Evolutionary conservation across 2,329 filamentous ascomycete species (phyloP).

Genomic region (Arachnomyces sp.): DNA sequence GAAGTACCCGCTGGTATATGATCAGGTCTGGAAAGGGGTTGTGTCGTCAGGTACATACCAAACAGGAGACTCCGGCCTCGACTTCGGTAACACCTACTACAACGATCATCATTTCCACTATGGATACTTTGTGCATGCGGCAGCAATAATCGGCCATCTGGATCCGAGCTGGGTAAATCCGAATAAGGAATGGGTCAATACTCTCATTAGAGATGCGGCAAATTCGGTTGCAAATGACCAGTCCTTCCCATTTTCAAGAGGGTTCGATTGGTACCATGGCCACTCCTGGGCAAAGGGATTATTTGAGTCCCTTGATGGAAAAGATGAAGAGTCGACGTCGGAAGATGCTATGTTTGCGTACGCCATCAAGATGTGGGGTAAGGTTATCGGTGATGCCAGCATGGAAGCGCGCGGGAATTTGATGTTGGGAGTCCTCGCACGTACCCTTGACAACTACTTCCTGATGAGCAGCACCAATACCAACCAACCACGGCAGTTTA

Average conservation of each 20-base stretch:
- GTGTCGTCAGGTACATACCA: slow-evolving; percentile 68
- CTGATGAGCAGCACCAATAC: slow-evolving; percentile 65
- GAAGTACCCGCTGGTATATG: slow-evolving; percentile 51
- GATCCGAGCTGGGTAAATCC: slow-evolving; percentile 65
- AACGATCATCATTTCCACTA: slow-evolving; percentile 58
- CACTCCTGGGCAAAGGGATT: slow-evolving; percentile 78
- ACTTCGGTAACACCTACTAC: slow-evolving; percentile 85
- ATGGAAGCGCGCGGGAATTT: slow-evolving; percentile 79
- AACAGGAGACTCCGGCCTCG: slow-evolving; percentile 60
- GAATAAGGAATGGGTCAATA: slow-evolving; percentile 76
- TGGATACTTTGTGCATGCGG: slow-evolving; percentile 83
- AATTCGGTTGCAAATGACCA: slow-evolving; percentile 66
- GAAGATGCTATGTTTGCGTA: slow-evolving; percentile 86
- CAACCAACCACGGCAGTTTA: slow-evolving; percentile 67
- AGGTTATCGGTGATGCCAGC: slow-evolving; percentile 62
- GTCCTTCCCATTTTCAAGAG: slow-evolving; percentile 72
- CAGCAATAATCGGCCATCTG: slow-evolving; percentile 72
- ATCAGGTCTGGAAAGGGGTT: slow-evolving; percentile 65
- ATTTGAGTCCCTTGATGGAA: slow-evolving; percentile 47
- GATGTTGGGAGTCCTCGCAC: slow-evolving; percentile 70
- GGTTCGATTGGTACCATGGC: slow-evolving; percentile 90
- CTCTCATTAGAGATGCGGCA: slow-evolving; percentile 72
- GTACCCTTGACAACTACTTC: slow-evolving; percentile 73
- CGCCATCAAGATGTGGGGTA: slow-evolving; percentile 90
- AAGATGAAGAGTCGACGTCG: slow-evolving; percentile 68